Base-by-base conservation (phyloP, 768 basidiomycete species). In the Panaeolus papilionaceus region DNA sequence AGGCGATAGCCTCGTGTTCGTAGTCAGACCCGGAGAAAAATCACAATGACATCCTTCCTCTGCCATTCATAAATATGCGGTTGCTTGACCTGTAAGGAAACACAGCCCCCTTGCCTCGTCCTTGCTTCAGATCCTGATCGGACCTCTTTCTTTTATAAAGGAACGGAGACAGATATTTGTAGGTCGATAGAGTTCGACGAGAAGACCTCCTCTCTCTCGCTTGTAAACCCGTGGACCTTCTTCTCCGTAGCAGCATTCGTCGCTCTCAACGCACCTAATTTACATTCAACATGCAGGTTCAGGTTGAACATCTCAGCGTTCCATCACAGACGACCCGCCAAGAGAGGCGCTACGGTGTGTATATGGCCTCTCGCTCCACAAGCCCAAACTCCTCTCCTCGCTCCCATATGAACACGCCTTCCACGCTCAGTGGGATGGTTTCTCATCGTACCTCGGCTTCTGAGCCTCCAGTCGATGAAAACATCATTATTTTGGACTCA, bases 1-100 rank as follows among this genome's bases (percentile, higher is more conserved):
- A 58, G 54, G 54, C 54, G 54, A 58, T 58, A 58, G 16, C 54
- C 54, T 58, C 54, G 54, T 58, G 54, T 58, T 26, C 33, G 28
- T 26, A 54, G 23, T 54, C 51, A 26, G 51, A 51, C 20, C 37
- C 54, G 54, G 54, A 58, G 28, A 58, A 58, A 33, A 6, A 12
- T 28, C 54, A 58, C 33, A 58, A 37, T 58, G 54, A 58, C 54
- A 58, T 37, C 28, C 54, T 58, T 58, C 54, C 54, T 28, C 33
- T 58, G 14, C 14, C 28, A 28, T 58, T 58, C 14, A 58, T 58
- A 58, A 28, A 28, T 58, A 4, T 58, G 26, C 18, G 40, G n/a
- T 58, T 58, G 16, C 54, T 58, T 58, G 1, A 58, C 54, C 14
- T 33, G 28, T 16, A 58, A 26, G 28, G 28, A 33, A 33, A 58